Conservation (phyloP, 2,329 filamentous ascomycete species). For the Pseudogymnoascus sp. region DNA sequence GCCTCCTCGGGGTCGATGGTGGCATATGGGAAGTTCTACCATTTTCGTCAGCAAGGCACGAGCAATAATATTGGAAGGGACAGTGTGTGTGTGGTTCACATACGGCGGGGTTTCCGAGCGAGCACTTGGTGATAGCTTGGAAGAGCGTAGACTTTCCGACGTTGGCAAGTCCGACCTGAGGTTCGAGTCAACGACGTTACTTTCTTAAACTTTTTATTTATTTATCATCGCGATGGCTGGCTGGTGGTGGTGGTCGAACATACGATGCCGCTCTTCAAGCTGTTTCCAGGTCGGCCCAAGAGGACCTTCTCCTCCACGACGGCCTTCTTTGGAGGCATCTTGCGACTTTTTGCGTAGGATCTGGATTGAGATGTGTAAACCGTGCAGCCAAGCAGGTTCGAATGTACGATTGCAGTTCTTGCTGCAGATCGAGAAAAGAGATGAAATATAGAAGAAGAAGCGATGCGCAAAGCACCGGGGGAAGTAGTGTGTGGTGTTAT, state of each 20-base stretch:
- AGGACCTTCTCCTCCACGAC: conserved; percentile 92
- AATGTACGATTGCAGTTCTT: conserved; percentile 36
- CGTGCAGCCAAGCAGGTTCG: conserved; percentile 31
- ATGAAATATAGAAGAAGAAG: conserved; percentile 41
- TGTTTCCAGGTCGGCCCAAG: conserved; percentile 93
- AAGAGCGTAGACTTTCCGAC: conserved; percentile 99
- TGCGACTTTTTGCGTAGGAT: conserved; percentile 52
- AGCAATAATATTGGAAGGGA: too few relatives aligned
- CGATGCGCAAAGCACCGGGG: conserved; percentile 31
- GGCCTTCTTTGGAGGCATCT: conserved; percentile 93
- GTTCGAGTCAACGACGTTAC: conserved; percentile 15
- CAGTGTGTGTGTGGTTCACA: conserved; percentile 34
- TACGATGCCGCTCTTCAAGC: conserved; percentile 98
- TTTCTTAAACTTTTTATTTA: background rate
- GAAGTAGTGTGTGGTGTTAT: conserved; percentile 15
- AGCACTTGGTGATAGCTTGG: conserved; percentile 98
- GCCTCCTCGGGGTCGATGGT: conserved; percentile 99
- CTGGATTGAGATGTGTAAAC: conserved; percentile 39
- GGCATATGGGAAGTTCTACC: conserved; percentile 92
- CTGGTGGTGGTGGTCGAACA: conserved; percentile 30
- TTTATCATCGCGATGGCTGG: conserved; percentile 18
- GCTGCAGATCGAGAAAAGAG: conserved; percentile 41
- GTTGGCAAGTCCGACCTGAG: conserved; percentile 91
- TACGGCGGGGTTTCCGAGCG: conserved; percentile 92
- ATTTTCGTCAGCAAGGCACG: conserved; percentile 28